Evolutionary conservation across 345 rosid genomes (phyloP).

Genomic region (Kandelia obovata): DNA sequence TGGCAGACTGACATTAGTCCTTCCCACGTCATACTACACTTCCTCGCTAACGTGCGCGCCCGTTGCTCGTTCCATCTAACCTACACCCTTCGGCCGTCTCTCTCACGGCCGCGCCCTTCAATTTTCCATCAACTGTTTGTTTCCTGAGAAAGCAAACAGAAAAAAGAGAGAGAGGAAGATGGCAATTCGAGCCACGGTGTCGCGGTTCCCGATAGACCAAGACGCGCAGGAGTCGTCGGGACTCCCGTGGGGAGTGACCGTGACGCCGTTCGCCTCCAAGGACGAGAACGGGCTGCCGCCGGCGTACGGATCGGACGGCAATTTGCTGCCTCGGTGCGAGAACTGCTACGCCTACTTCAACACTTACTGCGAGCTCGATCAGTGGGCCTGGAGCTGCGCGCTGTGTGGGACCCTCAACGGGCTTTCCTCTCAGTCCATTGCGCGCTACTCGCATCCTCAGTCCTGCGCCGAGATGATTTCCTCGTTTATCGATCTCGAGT

Average conservation of each 20-base stretch:
- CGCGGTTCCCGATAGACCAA: slow-evolving; percentile 72
- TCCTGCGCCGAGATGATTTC: slow-evolving; percentile 84
- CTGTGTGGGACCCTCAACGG: slow-evolving; percentile 92
- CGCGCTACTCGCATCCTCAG: slow-evolving; percentile 75
- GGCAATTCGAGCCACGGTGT: slow-evolving; percentile 84
- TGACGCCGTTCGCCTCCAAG: slow-evolving; percentile 78
- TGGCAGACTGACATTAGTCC: slow-evolving; percentile 21
- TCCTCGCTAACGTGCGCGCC: not conserved
- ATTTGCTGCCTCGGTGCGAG: slow-evolving; percentile 88
- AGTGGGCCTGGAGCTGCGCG: slow-evolving; percentile 93
- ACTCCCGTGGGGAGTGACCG: slow-evolving; percentile 87
- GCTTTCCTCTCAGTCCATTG: slow-evolving; percentile 60
- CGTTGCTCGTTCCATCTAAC: not conserved
- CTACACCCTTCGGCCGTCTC: not conserved
- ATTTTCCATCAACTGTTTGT: slow-evolving; percentile 10
- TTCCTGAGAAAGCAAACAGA: slow-evolving; percentile 11
- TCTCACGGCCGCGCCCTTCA: not conserved
- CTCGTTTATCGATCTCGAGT: slow-evolving; percentile 88
- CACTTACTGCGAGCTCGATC: slow-evolving; percentile 88
- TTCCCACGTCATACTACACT: not conserved
- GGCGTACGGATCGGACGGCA: slow-evolving; percentile 71
- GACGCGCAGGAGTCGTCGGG: slow-evolving; percentile 83
- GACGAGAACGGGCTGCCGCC: slow-evolving; percentile 84
- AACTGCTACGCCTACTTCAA: slow-evolving; percentile 92
- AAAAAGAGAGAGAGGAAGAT: slow-evolving; percentile 14